phyloP scores from a whole-genome alignment of 148 eudicot species.

The Talinum fruticosum region DNA sequence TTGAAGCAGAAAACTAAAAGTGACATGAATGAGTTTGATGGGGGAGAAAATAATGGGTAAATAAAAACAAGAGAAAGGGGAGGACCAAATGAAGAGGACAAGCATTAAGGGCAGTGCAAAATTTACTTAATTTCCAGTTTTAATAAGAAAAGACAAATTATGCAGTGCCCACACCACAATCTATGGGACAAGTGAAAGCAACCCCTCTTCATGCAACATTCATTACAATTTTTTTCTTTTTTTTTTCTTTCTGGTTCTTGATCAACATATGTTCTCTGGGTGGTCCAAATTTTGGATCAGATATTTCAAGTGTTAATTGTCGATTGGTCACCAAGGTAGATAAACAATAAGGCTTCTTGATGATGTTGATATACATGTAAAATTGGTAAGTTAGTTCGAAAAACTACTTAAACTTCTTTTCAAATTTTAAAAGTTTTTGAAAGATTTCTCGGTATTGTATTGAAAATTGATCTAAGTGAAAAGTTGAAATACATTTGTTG shows the following conservation, averaged over 20 bases:
- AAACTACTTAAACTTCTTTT: too few species aligned
- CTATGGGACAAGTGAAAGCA: not conserved
- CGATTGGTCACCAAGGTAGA: not conserved
- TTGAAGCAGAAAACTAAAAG: not conserved
- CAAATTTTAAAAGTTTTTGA: too few species aligned
- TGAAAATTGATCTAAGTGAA: too few species aligned
- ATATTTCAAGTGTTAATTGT: not conserved
- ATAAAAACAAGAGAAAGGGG: not conserved
- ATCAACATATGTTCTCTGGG: constrained; percentile 1
- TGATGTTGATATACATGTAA: not conserved
- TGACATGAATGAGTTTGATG: not conserved
- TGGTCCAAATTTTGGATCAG: not conserved
- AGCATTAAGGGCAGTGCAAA: not conserved
- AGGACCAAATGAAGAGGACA: not conserved
- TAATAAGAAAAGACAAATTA: not conserved
- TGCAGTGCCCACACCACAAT: constrained; percentile 5
- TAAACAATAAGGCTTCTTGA: not conserved
- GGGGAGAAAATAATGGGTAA: not conserved
- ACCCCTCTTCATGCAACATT: not conserved
- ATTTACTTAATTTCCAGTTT: constrained; percentile 6
- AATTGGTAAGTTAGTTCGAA: too few species aligned
- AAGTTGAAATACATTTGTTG: too few species aligned
- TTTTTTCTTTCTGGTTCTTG: not conserved
- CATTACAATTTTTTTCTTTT: not conserved
- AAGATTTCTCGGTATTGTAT: too few species aligned